phyloP scores from a whole-genome alignment of 108 stramenopile species.

The Conticribra guillardii region DNA sequence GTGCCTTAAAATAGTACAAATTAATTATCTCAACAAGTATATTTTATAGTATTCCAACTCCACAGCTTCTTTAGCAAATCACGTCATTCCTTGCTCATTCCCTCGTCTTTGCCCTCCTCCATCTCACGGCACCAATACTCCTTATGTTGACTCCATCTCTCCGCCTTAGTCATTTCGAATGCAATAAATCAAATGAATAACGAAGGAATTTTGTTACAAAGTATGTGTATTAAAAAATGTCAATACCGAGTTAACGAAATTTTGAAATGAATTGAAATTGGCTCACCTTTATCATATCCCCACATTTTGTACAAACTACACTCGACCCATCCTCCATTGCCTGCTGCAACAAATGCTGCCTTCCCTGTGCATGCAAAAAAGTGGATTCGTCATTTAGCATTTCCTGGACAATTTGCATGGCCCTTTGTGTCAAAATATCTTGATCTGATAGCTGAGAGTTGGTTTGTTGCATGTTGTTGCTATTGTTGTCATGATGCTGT shows the following conservation, averaged over 20 bases:
- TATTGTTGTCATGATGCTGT: conserved; percentile 4
- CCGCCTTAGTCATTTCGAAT: no score
- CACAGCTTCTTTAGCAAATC: no score
- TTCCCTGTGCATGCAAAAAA: conserved; percentile 47
- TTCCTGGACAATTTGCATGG: conserved; percentile 40
- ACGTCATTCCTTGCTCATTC: conserved; percentile 2
- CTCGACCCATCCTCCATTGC: conserved; percentile 61
- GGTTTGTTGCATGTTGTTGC: conserved; percentile 1
- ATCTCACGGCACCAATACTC: conserved; percentile 49
- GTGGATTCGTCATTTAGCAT: conserved; percentile 47
- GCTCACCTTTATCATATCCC: conserved; percentile 57
- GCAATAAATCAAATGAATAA: no score
- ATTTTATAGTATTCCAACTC: no score
- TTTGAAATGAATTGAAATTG: no score
- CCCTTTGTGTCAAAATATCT: conserved; percentile 28
- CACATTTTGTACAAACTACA: conserved; percentile 53
- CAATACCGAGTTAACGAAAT: no score
- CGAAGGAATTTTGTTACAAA: no score
- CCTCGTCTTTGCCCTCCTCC: conserved; percentile 13
- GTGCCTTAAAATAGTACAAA: no score
- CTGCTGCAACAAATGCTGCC: conserved; percentile 51
- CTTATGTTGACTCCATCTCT: conserved; percentile 50
- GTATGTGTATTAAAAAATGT: no score
- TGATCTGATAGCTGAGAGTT: background rate
- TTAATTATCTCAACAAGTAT: no score